A percentile compares a stretch with the other conserved stretches of the same genome.
These are phyloP conservation scores for Saprolegnia diclina DNA, from an alignment of 352 stramenopile species.

Conservation along the genomic window DNA sequence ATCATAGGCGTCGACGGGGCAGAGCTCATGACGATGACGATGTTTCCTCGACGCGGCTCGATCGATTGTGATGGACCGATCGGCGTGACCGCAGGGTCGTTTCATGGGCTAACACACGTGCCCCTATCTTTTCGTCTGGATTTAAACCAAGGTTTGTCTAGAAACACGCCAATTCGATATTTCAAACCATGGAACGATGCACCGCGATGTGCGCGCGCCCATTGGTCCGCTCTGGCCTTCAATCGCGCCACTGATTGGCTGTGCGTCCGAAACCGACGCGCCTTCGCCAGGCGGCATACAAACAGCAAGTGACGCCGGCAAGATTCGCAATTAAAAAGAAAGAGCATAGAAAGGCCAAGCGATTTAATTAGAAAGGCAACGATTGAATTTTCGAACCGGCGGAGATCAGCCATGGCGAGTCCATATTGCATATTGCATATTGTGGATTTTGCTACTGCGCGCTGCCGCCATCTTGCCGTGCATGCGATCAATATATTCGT, in stretches of 20 bases:
- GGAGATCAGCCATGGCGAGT: not conserved
- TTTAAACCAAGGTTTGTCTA: not conserved
- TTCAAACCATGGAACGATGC: constrained; percentile 25
- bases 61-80: constrained; percentile 20
- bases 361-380: constrained; percentile 1
- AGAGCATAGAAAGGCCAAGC: not conserved
- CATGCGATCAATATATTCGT: too few species aligned
- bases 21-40: not conserved
- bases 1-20: not conserved
- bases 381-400: not conserved
- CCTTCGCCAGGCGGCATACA: not conserved
- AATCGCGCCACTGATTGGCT: constrained; percentile 24
- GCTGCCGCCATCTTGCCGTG: too few species aligned
- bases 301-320: not conserved
- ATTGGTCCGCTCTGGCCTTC: not conserved
- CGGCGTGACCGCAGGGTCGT: constrained; percentile 12
- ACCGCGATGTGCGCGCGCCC: not conserved
- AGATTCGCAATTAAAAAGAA: not conserved
- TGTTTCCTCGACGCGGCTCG: constrained; percentile 22
- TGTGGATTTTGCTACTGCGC: too few species aligned
- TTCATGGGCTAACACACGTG: not conserved
- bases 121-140: not conserved
- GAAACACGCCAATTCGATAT: constrained; percentile 27
- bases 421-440: too few species aligned
- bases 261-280: not conserved